Evolutionary conservation across 495 filamentous ascomycete species (phyloP).

Genomic region (Thermothielavioides terrestris): DNA sequence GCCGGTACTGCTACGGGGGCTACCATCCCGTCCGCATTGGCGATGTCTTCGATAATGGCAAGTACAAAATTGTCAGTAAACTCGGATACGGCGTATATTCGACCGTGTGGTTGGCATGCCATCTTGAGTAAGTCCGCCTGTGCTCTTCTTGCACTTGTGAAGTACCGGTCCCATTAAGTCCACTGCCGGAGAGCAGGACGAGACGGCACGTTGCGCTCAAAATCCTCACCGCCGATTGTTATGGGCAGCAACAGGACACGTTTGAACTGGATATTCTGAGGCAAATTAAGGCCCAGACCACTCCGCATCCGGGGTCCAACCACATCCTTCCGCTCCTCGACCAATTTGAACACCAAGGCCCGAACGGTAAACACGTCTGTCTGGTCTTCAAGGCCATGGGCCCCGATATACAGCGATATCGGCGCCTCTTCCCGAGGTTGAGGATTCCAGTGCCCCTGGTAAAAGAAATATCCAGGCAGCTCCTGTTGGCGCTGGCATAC

Average conservation of each 20-base stretch:
- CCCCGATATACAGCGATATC: conserved; percentile 1
- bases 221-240: not conserved
- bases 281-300: not conserved
- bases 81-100: no score
- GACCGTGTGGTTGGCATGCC: no score
- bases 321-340: conserved; percentile 28
- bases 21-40: no score
- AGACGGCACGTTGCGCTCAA: not conserved
- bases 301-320: conserved; percentile 15
- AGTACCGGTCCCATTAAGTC: no score
- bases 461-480: conserved; percentile 5
- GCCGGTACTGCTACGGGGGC: no score
- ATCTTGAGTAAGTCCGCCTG: no score
- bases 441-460: conserved; percentile 7
- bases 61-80: no score
- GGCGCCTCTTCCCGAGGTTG: conserved; percentile 1
- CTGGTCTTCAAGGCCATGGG: conserved; percentile 32
- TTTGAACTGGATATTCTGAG: conserved; percentile 10
- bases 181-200: not conserved
- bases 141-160: no score
- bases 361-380: conserved; percentile 20
- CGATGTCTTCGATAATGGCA: no score
- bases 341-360: conserved; percentile 23
- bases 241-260: not conserved
- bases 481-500: conserved; percentile 6